Evolutionary conservation across 768 basidiomycete species (phyloP).

Genomic region (Tylopilus balloui): DNA sequence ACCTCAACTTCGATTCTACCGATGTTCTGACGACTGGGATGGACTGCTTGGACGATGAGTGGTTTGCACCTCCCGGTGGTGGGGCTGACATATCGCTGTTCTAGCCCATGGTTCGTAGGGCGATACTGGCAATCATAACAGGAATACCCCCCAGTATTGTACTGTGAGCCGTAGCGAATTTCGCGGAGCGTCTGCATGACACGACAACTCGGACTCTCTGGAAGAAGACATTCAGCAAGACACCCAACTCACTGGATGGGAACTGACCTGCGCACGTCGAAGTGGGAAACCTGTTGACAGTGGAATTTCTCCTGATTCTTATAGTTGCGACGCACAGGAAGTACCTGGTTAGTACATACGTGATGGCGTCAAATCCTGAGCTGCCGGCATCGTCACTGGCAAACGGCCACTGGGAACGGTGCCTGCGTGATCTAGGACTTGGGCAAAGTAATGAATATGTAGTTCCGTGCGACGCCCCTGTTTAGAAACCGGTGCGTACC

Average conservation of each 20-base stretch:
- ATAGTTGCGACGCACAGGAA: not conserved
- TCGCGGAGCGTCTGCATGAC: not conserved
- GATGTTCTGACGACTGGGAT: not conserved
- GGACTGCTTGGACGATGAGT: slow-evolving; percentile 24
- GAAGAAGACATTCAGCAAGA: not conserved
- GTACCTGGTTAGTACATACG: not conserved
- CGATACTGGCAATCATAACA: slow-evolving; percentile 21
- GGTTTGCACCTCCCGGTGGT: slow-evolving; percentile 21
- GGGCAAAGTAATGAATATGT: not conserved
- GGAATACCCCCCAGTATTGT: not conserved
- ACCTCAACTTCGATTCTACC: not conserved
- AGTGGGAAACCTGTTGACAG: not conserved
- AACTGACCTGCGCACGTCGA: slow-evolving; percentile 5
- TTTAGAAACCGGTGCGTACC: not conserved
- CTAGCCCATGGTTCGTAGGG: slow-evolving; percentile 7
- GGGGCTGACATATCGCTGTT: slow-evolving; percentile 23
- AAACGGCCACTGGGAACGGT: not conserved
- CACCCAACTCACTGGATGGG: not conserved
- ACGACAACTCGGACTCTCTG: not conserved
- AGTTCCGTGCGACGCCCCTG: not conserved
- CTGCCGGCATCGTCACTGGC: not conserved
- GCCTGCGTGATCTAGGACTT: not conserved
- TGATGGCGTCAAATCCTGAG: not conserved
- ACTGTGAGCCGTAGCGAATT: not conserved
- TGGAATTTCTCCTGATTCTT: not conserved